Conservation (phyloP, 495 filamentous ascomycete species). For the Penicillium pulvis region DNA sequence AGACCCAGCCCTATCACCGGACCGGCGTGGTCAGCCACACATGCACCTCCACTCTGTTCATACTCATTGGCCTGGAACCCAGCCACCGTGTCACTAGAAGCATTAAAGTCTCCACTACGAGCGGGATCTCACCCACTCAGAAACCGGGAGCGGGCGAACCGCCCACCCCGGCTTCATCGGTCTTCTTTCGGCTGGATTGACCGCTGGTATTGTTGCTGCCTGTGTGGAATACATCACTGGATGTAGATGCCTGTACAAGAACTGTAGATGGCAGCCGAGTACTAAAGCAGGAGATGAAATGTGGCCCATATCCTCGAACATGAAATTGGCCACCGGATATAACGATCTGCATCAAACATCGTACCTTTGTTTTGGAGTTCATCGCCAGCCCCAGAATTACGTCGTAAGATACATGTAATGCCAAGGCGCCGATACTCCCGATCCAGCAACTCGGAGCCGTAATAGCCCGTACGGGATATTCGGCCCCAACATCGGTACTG, state of each 20-base stretch:
- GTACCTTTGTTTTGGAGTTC: background rate
- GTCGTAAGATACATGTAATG: background rate
- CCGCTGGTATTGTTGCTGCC: constrained; percentile 17
- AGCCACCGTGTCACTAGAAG: constrained; percentile 17
- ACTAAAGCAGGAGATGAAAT: too few species aligned
- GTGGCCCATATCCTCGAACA: background rate
- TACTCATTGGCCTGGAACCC: constrained; percentile 10
- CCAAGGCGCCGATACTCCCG: background rate
- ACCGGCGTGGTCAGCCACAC: constrained; percentile 19
- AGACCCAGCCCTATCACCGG: constrained; percentile 9
- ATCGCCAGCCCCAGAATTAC: background rate
- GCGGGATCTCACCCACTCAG: constrained; percentile 19
- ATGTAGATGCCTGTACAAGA: background rate
- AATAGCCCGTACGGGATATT: background rate
- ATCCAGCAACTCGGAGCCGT: background rate
- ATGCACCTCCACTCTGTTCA: background rate
- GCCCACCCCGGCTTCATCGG: constrained; percentile 7
- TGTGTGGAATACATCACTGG: background rate
- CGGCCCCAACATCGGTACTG: too few species aligned
- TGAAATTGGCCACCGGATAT: background rate
- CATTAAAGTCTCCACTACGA: constrained; percentile 9
- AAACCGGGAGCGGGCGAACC: background rate
- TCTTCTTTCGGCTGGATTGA: constrained; percentile 4
- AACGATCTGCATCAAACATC: background rate
- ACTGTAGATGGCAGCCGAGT: too few species aligned